Percentiles rank a stretch among this genome's conserved stretches.
phyloP scores from a whole-genome alignment of 345 rosid genomes.

The Citrus glauca region DNA sequence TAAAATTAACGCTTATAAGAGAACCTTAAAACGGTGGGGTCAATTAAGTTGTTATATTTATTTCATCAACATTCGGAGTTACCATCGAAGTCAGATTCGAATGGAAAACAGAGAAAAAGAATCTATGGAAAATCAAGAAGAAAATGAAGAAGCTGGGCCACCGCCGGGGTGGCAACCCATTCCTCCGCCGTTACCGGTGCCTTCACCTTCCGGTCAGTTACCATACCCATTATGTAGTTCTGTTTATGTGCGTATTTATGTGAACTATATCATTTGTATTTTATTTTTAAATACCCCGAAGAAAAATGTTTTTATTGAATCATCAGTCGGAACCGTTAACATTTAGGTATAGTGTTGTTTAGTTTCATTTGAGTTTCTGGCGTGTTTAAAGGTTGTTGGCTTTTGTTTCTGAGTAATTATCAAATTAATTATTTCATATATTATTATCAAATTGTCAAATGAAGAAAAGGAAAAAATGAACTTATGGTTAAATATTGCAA shows the following conservation, averaged over 20 bases:
- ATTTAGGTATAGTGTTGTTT: not conserved
- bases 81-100: not conserved
- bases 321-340: not conserved
- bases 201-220: constrained; percentile 3
- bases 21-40: not conserved
- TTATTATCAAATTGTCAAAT: too few relatives aligned
- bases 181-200: not conserved
- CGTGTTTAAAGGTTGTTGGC: not conserved
- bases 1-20: too few relatives aligned
- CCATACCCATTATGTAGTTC: not conserved
- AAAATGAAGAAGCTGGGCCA: constrained; percentile 10
- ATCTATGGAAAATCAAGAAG: not conserved
- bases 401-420: too few relatives aligned
- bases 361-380: not conserved
- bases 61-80: not conserved
- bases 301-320: not conserved
- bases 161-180: constrained; percentile 13
- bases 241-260: not conserved
- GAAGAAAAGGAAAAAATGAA: too few relatives aligned
- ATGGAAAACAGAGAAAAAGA: constrained; percentile 8
- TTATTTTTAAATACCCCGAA: not conserved
- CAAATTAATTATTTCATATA: too few relatives aligned
- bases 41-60: too few relatives aligned
- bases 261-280: not conserved
- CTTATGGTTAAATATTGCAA: too few relatives aligned